These are phyloP conservation scores for Torulaspora indica DNA, from an alignment of 805 yeast genomes.

Conservation along the genomic window DNA sequence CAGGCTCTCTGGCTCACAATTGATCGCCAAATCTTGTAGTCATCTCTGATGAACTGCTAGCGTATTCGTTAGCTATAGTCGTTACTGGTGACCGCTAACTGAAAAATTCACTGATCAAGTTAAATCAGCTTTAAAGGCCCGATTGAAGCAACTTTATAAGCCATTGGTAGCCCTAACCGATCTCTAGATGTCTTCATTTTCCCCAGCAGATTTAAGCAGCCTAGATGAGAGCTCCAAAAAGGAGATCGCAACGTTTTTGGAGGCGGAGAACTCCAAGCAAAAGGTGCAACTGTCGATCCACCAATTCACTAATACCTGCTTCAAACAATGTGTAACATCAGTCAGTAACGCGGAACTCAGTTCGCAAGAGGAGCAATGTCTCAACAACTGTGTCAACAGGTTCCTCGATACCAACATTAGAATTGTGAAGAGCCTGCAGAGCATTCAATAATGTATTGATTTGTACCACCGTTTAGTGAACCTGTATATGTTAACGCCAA, in stretches of 20 bases:
- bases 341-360: constrained; percentile 48
- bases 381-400: constrained; percentile 76
- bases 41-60: background rate
- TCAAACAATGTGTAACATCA: constrained; percentile 69
- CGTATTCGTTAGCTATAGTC: background rate
- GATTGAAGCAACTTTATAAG: background rate
- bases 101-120: background rate
- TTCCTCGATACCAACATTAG: constrained; percentile 83
- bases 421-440: constrained; percentile 56
- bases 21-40: background rate
- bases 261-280: constrained; percentile 78
- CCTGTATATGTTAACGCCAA: constrained; percentile 2
- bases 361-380: constrained; percentile 61
- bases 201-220: constrained; percentile 40
- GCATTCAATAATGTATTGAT: constrained; percentile 19
- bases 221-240: constrained; percentile 67
- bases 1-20: no score
- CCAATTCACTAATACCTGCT: constrained; percentile 84
- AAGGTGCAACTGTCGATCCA: constrained; percentile 85
- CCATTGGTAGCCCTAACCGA: background rate
- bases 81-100: background rate
- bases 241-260: constrained; percentile 71
- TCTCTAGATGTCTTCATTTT: constrained; percentile 34
- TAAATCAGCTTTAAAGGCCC: background rate
- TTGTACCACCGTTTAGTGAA: background rate